phyloP scores from a whole-genome alignment of 805 yeast species.

The Yarrowia keelungensis region DNA sequence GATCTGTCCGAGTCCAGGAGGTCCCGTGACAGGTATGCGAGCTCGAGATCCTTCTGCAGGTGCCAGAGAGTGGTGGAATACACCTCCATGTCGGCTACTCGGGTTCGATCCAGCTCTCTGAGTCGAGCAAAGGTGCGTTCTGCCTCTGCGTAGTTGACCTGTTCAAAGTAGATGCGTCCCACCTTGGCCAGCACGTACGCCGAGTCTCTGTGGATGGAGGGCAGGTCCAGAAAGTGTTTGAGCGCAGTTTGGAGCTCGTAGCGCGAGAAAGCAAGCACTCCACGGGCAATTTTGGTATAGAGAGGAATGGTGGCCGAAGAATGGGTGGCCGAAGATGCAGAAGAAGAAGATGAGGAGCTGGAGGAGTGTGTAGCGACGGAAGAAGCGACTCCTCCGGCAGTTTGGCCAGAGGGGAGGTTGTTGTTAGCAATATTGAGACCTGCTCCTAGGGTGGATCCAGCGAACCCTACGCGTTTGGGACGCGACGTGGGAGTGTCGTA shows the following conservation, averaged over 20 bases:
- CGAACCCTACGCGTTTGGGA: slow-evolving; percentile 22
- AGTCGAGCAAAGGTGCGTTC: slow-evolving; percentile 67
- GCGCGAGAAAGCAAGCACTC: slow-evolving; percentile 64
- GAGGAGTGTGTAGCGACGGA: neutral
- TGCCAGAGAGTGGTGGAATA: slow-evolving; percentile 95
- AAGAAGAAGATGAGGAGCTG: neutral
- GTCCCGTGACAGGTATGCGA: slow-evolving; percentile 85
- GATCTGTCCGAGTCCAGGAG: slow-evolving; percentile 66
- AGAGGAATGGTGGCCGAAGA: slow-evolving; percentile 25
- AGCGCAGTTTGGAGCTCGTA: slow-evolving; percentile 86
- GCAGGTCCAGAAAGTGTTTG: slow-evolving; percentile 67
- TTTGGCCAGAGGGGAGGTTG: slow-evolving; percentile 12
- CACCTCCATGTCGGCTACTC: slow-evolving; percentile 88
- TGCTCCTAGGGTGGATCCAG: slow-evolving; percentile 17
- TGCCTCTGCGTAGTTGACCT: slow-evolving; percentile 82
- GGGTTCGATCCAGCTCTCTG: slow-evolving; percentile 73
- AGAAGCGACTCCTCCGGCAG: neutral
- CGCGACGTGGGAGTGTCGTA: slow-evolving; percentile 30
- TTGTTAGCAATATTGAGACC: slow-evolving; percentile 11
- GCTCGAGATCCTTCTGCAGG: slow-evolving; percentile 75
- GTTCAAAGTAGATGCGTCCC: slow-evolving; percentile 85
- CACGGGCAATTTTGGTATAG: slow-evolving; percentile 63
- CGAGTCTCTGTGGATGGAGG: slow-evolving; percentile 66
- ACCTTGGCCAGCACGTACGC: slow-evolving; percentile 86
- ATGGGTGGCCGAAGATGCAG: slow-evolving; percentile 23